Evolutionary conservation across 1,284 basidiomycete genomes (phyloP).

Genomic region (Pseudozyma sp.): DNA sequence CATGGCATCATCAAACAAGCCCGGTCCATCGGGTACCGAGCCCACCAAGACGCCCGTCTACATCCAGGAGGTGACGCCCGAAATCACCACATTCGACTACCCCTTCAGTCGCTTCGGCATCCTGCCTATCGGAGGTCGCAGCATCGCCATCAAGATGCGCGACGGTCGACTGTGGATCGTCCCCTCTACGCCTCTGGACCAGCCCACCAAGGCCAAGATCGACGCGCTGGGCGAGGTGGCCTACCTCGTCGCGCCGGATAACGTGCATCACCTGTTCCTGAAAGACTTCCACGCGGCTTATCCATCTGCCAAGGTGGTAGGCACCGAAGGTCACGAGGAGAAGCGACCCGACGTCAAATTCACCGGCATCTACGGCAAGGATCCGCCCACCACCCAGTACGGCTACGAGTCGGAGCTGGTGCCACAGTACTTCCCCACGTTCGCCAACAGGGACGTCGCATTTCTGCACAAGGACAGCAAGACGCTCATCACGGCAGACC

Average conservation of each 20-base stretch:
- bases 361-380: slow-evolving; percentile 61
- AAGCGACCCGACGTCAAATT: slow-evolving; percentile 71
- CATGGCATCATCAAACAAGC: slow-evolving; percentile 24
- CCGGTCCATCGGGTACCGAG: slow-evolving; percentile 23
- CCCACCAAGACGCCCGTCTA: slow-evolving; percentile 42
- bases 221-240: slow-evolving; percentile 79
- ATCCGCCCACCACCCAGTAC: slow-evolving; percentile 40
- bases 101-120: slow-evolving; percentile 67
- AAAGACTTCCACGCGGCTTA: slow-evolving; percentile 57
- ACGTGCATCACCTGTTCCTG: slow-evolving; percentile 71
- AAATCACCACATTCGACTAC: slow-evolving; percentile 64
- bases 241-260: slow-evolving; percentile 71
- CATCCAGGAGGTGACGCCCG: slow-evolving; percentile 49
- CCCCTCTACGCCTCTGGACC: slow-evolving; percentile 82
- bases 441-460: slow-evolving; percentile 86
- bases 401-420: slow-evolving; percentile 57
- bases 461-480: slow-evolving; percentile 84
- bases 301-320: slow-evolving; percentile 69
- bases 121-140: slow-evolving; percentile 68
- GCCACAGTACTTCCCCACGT: slow-evolving; percentile 78
- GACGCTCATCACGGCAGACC: slow-evolving; percentile 85
- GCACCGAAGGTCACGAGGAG: slow-evolving; percentile 69
- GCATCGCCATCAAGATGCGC: slow-evolving; percentile 80
- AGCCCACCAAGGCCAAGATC: slow-evolving; percentile 77
- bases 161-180: slow-evolving; percentile 78